Evolutionary conservation across 345 rosid genomes (phyloP), one percentile per base, ranked within the genome.

Genomic region (Hibiscus syriacus): DNA sequence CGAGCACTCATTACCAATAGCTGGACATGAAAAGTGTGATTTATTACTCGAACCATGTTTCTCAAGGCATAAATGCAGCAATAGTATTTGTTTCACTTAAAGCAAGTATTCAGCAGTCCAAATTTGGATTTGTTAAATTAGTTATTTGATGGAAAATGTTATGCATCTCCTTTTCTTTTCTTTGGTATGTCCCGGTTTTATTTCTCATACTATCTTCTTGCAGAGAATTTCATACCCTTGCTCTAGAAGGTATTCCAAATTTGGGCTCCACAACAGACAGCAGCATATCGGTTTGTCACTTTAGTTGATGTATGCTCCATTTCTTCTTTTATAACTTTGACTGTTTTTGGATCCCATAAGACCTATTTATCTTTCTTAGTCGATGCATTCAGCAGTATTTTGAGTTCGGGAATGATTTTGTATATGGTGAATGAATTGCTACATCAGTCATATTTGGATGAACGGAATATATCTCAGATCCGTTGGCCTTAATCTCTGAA

Each of bases 171-270:
- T 61, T 38, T 38, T 36, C 5, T 19, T 36, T 6, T 2, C 20
- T n/a, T 22, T 38, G n/a, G n/a, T n/a, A n/a, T n/a, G n/a, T n/a
- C n/a, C n/a, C n/a, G n/a, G n/a, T n/a, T n/a, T n/a, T n/a, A n/a
- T n/a, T 10, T 29, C 69, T 57, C 72, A 29, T 43, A 8, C 52
- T 25, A 68, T 45, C 29, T 17, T 70, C 68, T 70, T 71, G 57
- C 90, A 94, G 99, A 94, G 84, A 85, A 70, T 91, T 94, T 67
- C 98, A 94, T 72, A 94, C 98, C 9, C 81, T 94, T 59, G 98
- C 96, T 46, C 60, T 94, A 75, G 98, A 91, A 66, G 97, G 85
- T 68, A 72, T 94, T 30, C 99, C 99, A 74, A 83, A 58, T 86
- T 94, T 63, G 97, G 97, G 62, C 93, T 89, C 59, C 83, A 86